Conservation (phyloP, 2,329 filamentous ascomycete species). For the Exophiala sp. region DNA sequence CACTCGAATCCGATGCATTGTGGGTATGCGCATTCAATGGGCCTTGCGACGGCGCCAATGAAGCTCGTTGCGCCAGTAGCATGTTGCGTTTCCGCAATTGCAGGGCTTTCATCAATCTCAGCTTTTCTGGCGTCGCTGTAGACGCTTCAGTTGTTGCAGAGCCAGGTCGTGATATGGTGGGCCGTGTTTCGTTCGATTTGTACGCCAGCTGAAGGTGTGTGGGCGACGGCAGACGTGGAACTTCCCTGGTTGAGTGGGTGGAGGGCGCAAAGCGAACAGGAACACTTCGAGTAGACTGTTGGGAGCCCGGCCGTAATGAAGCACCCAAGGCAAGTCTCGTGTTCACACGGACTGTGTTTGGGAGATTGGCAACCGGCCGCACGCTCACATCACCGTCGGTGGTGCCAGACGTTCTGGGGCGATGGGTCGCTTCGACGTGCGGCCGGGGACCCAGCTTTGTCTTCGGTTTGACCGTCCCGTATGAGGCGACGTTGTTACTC, state of each 20-base stretch:
- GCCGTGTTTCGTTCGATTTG: conserved; percentile 18
- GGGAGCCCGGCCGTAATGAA: conserved; percentile 41
- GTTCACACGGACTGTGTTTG: conserved; percentile 67
- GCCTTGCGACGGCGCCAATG: conserved; percentile 7
- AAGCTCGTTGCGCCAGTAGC: conserved; percentile 29
- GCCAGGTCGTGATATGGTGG: conserved; percentile 13
- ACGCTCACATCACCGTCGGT: conserved; percentile 40
- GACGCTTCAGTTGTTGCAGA: conserved; percentile 31
- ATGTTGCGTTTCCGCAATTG: conserved; percentile 81
- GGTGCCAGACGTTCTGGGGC: conserved; percentile 54
- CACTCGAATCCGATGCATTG: conserved; percentile 12
- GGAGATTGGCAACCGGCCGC: conserved; percentile 71
- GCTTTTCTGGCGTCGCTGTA: conserved; percentile 73
- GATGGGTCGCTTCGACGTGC: conserved; percentile 57
- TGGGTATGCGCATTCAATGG: conserved; percentile 7
- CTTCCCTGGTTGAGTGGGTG: conserved; percentile 11
- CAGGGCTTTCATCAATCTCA: conserved; percentile 87
- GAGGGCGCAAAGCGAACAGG: conserved; percentile 29
- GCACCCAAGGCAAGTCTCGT: conserved; percentile 37
- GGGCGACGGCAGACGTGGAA: conserved; percentile 25
- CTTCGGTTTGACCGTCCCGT: conserved; percentile 36
- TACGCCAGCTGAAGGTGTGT: conserved; percentile 16
- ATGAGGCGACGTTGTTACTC: conserved; percentile 41
- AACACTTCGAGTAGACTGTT: conserved; percentile 42
- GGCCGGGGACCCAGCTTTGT: conserved; percentile 88